These are phyloP conservation scores for Prunus campanulata DNA, from an alignment of 306 rosid species.

Conservation along the genomic window DNA sequence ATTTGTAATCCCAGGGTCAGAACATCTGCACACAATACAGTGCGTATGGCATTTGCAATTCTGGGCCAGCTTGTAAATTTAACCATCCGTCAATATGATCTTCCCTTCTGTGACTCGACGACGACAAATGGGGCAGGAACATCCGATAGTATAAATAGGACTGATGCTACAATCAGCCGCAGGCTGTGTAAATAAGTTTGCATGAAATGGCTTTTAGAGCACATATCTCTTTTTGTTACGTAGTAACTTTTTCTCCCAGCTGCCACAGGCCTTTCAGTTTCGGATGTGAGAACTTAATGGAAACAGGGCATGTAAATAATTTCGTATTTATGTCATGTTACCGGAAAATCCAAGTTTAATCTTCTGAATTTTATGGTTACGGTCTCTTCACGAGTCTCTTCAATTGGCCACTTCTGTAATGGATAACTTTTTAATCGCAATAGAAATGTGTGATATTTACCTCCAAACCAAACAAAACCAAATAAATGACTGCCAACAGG, in stretches of 20 bases:
- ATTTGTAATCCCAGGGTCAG: slow-evolving; percentile 61
- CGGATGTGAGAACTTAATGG: background rate
- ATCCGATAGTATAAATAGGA: slow-evolving; percentile 43
- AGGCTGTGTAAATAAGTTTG: slow-evolving; percentile 31
- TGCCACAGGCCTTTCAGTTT: slow-evolving; percentile 16
- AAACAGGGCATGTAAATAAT: slow-evolving; percentile 18
- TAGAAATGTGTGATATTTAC: too few relatives aligned
- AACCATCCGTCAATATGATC: slow-evolving; percentile 65
- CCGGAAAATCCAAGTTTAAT: background rate
- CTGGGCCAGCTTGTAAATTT: slow-evolving; percentile 81
- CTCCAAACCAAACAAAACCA: too few relatives aligned
- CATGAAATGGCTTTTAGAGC: slow-evolving; percentile 31
- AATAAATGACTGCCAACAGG: too few relatives aligned
- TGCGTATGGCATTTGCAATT: slow-evolving; percentile 87
- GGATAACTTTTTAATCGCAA: too few relatives aligned
- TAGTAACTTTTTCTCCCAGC: slow-evolving; percentile 34
- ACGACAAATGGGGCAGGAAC: slow-evolving; percentile 39
- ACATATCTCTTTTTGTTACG: slow-evolving; percentile 21
- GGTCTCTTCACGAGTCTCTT: background rate
- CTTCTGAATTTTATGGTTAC: background rate
- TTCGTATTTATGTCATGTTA: slow-evolving; percentile 4
- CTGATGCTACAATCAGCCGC: slow-evolving; percentile 38
- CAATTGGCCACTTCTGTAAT: too few relatives aligned
- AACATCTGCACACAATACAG: slow-evolving; percentile 70
- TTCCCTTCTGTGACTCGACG: slow-evolving; percentile 31